Evolutionary conservation across 2,329 filamentous ascomycete species (phyloP), one percentile per base, ranked within the genome.

Genomic region (Monosporascus sp.): DNA sequence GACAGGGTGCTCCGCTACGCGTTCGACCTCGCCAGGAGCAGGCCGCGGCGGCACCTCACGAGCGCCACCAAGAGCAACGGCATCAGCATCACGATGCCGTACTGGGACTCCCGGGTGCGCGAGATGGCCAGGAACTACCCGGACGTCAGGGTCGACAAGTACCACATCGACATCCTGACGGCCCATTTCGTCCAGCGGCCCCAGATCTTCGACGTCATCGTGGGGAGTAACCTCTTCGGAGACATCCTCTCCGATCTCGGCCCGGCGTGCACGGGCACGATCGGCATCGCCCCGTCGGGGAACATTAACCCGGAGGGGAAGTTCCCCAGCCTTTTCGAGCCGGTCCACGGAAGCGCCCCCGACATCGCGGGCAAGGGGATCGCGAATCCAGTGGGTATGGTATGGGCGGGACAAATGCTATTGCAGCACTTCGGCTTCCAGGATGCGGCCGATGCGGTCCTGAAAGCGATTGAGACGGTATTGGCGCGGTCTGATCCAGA

Each of bases 391-490:
- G 76, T 87, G 0, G 84, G 80, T 7, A 85, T 84, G 7, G 86
- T 87, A 65, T 88, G 85, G 86, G 85, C 84, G 1, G 84, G 82
- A 0, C 83, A 84, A 5, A 86, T 87, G 73, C 83, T 90, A 81
- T 74, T 87, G 14, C 70, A 77, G 41, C 86, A 84, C 78, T 66
- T 87, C n/a, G 84, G 84, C 0, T 71, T 84, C 54, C 74, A 78
- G 36, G 72, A 77, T 3, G 83, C 82, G 0, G 81, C 83, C 0
- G 76, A 80, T 53, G 69, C 71, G 44, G 54, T 69, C 11, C 55
- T 69, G 3, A 54, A 38, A 31, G 62, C 66, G 1, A 61, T 69
- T 22, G 66, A 68, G 55, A 58, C 54, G 7, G 66, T 68, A 14
- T 56, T 71, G 16, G 65, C 53, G 2, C 53, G 59, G 16, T 81